Evolutionary conservation across 2,329 filamentous ascomycete species (phyloP), one percentile per base, ranked within the genome.

Genomic region (Dactylellina cionopaga): DNA sequence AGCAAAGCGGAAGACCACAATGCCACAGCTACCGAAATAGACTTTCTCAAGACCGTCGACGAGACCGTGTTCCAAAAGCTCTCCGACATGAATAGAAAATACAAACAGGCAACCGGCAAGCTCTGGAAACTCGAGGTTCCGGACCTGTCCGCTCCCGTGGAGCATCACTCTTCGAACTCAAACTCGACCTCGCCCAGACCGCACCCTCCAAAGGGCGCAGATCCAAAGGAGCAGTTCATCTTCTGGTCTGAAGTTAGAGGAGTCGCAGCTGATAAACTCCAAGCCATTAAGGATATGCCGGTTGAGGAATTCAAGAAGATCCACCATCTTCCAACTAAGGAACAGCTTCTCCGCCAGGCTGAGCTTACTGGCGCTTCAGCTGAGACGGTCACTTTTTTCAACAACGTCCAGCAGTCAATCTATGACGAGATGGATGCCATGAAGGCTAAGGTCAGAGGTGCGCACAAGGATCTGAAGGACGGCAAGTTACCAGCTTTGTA

Each of bases 401-500:
- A 39, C 24, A 58, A 55, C 19, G 62, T 66, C 27, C 51, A 51
- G 5, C 25, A 66, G 17, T 55, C 62, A 9, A 15, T 66, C 33
- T 66, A 58, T 41, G 19, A 43, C 5, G 62, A 66, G 19, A 52
- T 66, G 24, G 62, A 66, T 19, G 13, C 43, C 10, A 11, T 66
- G 41, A 66, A 66, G 51, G 33, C 51, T 33, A 66, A 56, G 51
- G 35, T 37, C n/a, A 46, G 43, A 15, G 51, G 19, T 49, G 62
- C 62, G 5, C 62, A 51, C 51, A 56, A 58, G 43, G 51, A 66
- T 27, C 62, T 66, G 15, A 33, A 55, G 43, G 43, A 66, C 5
- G 43, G 43, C n/a, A 66, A 58, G 51, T 47, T 55, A 15, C 62
- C 62, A 19, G 51, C 35, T 25, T 55, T 66, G 43, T 66, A 66